A percentile compares a stretch with the other conserved stretches of the same genome.
Conservation (phyloP, 768 basidiomycete genomes). For the Ephemerocybe angulata region DNA sequence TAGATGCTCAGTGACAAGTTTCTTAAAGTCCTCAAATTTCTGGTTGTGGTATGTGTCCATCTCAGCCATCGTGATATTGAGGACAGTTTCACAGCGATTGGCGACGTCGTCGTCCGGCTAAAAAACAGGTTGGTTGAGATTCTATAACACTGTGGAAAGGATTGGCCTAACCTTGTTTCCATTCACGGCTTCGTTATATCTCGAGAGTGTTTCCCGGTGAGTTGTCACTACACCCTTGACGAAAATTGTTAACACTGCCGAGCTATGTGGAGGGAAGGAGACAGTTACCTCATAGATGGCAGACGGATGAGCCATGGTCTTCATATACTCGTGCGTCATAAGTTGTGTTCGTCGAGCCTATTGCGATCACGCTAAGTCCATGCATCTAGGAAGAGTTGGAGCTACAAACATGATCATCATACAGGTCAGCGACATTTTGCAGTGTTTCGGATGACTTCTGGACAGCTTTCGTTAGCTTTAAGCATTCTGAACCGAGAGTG, state of each 20-base stretch:
- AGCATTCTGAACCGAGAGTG: conserved; percentile 48
- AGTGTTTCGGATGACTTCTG: conserved; percentile 72
- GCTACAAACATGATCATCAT: conserved; percentile 67
- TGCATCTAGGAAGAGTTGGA: neutral
- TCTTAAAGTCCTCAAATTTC: conserved; percentile 65
- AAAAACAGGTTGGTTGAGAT: neutral
- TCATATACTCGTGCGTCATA: conserved; percentile 70
- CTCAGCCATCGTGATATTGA: conserved; percentile 88
- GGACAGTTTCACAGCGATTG: conserved; percentile 78
- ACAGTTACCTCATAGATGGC: conserved; percentile 59
- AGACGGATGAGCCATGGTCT: conserved; percentile 73
- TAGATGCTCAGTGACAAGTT: conserved; percentile 60
- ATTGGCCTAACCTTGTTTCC: conserved; percentile 10
- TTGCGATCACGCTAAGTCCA: neutral
- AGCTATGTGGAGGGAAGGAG: neutral
- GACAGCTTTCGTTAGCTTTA: conserved; percentile 73
- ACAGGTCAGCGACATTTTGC: conserved; percentile 72
- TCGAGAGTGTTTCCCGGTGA: conserved; percentile 62
- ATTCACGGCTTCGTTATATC: conserved; percentile 54
- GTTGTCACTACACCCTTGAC: conserved; percentile 68
- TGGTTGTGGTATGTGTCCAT: conserved; percentile 77
- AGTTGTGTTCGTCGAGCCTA: conserved; percentile 75
- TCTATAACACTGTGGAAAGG: neutral
- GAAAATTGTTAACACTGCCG: neutral
- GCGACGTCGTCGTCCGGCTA: conserved; percentile 64